Percentiles rank a stretch among this genome's conserved stretches.
These are phyloP conservation scores for Geum urbanum DNA, from an alignment of 306 rosid species.

Conservation along the genomic window DNA sequence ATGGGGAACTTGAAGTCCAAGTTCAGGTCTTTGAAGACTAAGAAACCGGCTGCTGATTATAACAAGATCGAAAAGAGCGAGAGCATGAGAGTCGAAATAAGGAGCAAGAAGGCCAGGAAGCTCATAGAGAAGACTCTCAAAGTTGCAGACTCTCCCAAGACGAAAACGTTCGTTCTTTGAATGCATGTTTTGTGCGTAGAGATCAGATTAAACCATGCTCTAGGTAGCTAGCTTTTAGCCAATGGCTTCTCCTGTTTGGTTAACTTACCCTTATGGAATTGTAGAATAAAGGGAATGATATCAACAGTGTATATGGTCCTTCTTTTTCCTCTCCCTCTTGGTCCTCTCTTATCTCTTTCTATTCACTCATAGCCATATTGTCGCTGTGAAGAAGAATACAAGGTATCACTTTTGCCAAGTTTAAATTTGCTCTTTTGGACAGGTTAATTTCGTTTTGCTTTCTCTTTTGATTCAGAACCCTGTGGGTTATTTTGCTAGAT, in stretches of 20 bases:
- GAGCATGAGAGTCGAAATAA: slow-evolving; percentile 90
- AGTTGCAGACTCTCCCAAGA: slow-evolving; percentile 72
- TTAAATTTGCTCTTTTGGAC: not conserved
- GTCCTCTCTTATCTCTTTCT: slow-evolving; percentile 3
- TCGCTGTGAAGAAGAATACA: slow-evolving; percentile 20
- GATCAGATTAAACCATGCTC: not conserved
- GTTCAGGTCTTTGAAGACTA: slow-evolving; percentile 58
- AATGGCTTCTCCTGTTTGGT: not conserved
- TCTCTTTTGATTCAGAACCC: not conserved
- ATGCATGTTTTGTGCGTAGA: not conserved
- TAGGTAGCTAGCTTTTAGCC: not conserved
- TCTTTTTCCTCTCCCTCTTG: not conserved
- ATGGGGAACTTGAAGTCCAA: slow-evolving; percentile 63
- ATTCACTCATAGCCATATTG: not conserved
- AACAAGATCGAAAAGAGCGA: slow-evolving; percentile 94
- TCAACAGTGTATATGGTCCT: not conserved
- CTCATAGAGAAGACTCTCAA: slow-evolving; percentile 69
- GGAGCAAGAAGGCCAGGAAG: slow-evolving; percentile 81
- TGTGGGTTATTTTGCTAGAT: not conserved
- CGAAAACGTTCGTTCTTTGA: slow-evolving; percentile 51
- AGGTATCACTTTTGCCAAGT: slow-evolving; percentile 12
- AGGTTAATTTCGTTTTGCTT: not conserved
- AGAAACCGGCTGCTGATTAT: slow-evolving; percentile 64
- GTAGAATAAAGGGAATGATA: slow-evolving; percentile 13
- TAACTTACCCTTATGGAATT: not conserved